Evolutionary conservation across 2,329 filamentous ascomycete genomes (phyloP).

Genomic region (Trichoderma sp.): DNA sequence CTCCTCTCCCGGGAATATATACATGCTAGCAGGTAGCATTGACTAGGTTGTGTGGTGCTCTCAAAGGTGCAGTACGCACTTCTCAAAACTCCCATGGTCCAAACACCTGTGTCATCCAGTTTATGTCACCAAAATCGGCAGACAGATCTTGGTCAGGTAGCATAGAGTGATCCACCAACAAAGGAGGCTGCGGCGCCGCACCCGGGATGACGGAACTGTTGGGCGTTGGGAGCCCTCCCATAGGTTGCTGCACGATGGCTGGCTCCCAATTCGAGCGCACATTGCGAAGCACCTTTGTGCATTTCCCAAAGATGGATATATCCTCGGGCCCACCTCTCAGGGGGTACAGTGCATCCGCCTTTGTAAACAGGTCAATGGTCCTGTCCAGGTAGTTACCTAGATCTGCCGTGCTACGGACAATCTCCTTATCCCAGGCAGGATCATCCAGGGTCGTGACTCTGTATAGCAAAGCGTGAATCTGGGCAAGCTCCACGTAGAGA

Average conservation of each 20-base stretch:
- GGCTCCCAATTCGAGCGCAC: constrained; percentile 41
- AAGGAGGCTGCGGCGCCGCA: constrained; percentile 14
- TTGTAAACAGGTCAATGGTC: constrained; percentile 36
- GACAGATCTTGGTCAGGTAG: constrained; percentile 27
- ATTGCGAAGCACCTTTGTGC: constrained; percentile 39
- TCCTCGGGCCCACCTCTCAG: constrained; percentile 35
- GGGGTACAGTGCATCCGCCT: constrained; percentile 31
- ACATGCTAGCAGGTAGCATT: neutral
- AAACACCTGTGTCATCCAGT: constrained; percentile 43
- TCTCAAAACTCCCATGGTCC: constrained; percentile 39
- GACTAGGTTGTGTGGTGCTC: neutral
- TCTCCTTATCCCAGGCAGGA: constrained; percentile 44
- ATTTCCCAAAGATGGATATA: constrained; percentile 35
- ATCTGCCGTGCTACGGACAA: constrained; percentile 39
- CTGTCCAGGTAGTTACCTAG: constrained; percentile 39
- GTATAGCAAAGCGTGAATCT: constrained; percentile 42
- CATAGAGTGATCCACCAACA: constrained; percentile 16
- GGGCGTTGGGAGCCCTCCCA: constrained; percentile 35
- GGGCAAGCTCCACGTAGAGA: constrained; percentile 38
- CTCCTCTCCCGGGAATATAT: neutral
- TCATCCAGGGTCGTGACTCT: constrained; percentile 42
- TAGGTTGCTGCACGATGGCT: constrained; percentile 31
- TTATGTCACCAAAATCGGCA: constrained; percentile 38
- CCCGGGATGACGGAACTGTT: constrained; percentile 29
- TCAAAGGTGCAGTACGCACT: neutral